Percentiles rank a stretch among this genome's conserved stretches.
phyloP scores from a whole-genome alignment of 2,329 filamentous ascomycete species.

The Trichoderma endophyticum region DNA sequence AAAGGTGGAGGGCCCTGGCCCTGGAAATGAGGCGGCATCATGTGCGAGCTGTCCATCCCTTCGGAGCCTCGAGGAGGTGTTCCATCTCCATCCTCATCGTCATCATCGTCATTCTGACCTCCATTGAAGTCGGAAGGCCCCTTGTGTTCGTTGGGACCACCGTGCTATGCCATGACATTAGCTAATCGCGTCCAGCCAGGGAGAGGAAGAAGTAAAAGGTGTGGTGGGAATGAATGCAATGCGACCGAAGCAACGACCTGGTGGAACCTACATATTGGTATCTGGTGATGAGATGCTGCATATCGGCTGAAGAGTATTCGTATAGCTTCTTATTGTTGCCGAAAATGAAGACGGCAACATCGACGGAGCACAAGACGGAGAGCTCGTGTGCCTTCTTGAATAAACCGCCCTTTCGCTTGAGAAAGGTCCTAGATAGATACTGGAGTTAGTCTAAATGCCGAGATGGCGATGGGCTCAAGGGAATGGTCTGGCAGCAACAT shows the following conservation, averaged over 20 bases:
- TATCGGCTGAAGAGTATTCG: conserved; percentile 92
- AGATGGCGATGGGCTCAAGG: conserved; percentile 7
- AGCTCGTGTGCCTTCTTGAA: conserved; percentile 99
- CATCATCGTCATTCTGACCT: conserved; percentile 80
- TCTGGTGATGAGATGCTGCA: conserved; percentile 82
- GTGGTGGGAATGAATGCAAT: conserved; percentile 2
- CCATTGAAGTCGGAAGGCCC: conserved; percentile 89
- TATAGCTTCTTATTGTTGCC: conserved; percentile 99
- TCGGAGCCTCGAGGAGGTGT: conserved; percentile 68
- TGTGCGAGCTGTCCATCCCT: conserved; percentile 43
- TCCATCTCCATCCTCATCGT: conserved; percentile 65
- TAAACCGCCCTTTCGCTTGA: conserved; percentile 96
- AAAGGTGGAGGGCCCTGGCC: conserved; percentile 60
- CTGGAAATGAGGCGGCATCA: conserved; percentile 69
- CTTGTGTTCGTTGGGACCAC: conserved; percentile 91
- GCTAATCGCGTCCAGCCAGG: neutral
- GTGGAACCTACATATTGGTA: conserved; percentile 78
- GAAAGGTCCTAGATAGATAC: conserved; percentile 69
- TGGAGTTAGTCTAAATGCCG: conserved; percentile 23
- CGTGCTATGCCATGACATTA: conserved; percentile 60
- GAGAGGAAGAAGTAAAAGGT: neutral
- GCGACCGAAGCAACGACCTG: conserved; percentile 15
- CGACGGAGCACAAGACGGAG: conserved; percentile 94
- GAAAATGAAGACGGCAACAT: conserved; percentile 98
- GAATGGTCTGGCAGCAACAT: conserved; percentile 43